Conservation (phyloP, 1,284 basidiomycete genomes). For the Ustilago trichophora region DNA sequence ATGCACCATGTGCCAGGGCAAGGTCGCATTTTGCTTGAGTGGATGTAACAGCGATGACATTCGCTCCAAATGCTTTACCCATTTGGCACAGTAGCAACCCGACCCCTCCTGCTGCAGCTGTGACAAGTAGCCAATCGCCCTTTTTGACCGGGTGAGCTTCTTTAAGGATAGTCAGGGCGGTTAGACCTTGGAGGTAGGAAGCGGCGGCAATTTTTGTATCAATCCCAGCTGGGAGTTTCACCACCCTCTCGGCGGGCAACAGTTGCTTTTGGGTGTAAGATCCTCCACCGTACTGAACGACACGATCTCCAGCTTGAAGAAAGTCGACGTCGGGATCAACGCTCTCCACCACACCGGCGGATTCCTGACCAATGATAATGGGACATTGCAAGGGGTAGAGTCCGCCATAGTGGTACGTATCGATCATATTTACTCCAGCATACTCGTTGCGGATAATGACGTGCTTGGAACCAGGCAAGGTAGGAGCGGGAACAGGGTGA, state of each 20-base stretch:
- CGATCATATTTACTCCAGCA: slow-evolving; percentile 71
- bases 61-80: slow-evolving; percentile 75
- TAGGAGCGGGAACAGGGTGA: slow-evolving; percentile 73
- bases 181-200: slow-evolving; percentile 79
- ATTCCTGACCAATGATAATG: slow-evolving; percentile 80
- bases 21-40: slow-evolving; percentile 82
- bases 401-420: slow-evolving; percentile 71
- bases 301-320: slow-evolving; percentile 72
- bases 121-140: slow-evolving; percentile 75
- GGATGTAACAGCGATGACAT: slow-evolving; percentile 93
- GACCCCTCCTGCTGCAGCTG: slow-evolving; percentile 85
- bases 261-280: slow-evolving; percentile 81
- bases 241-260: slow-evolving; percentile 74
- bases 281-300: slow-evolving; percentile 72
- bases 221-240: slow-evolving; percentile 71
- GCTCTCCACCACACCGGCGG: slow-evolving; percentile 77
- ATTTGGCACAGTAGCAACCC: slow-evolving; percentile 70
- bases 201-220: slow-evolving; percentile 77
- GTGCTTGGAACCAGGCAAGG: slow-evolving; percentile 72
- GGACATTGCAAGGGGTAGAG: slow-evolving; percentile 74
- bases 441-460: slow-evolving; percentile 79
- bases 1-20: slow-evolving; percentile 82
- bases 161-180: slow-evolving; percentile 79
- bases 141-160: slow-evolving; percentile 83
- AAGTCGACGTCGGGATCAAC: slow-evolving; percentile 68